Evolutionary conservation across 352 stramenopile genomes (phyloP).

Genomic region (Pythium catenulatum): DNA sequence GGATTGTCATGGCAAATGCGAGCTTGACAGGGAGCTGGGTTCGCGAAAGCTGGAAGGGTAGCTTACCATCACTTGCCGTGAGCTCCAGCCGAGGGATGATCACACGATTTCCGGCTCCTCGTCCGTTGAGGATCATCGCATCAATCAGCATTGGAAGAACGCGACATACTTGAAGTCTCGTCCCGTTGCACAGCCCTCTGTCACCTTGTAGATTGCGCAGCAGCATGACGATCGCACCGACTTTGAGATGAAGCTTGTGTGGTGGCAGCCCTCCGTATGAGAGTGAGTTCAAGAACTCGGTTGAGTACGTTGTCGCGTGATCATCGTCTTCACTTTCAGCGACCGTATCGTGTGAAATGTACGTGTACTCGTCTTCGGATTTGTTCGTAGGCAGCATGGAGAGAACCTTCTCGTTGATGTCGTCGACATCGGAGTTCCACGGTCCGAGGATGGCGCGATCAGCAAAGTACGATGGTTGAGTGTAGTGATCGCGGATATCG

Average conservation of each 20-base stretch:
- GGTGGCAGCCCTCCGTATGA: not conserved
- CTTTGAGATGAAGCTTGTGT: conserved; percentile 17
- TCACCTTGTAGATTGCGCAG: conserved; percentile 5
- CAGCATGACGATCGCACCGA: not conserved
- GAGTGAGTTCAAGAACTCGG: conserved; percentile 25
- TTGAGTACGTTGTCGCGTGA: not conserved
- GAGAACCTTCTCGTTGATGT: conserved; percentile 26
- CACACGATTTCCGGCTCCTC: not conserved
- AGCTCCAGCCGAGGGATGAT: conserved; percentile 3
- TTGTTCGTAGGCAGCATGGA: not conserved
- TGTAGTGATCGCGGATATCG: not conserved
- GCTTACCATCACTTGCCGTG: not conserved
- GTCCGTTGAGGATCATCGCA: not conserved
- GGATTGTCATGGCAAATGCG: conserved; percentile 13
- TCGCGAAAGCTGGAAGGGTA: not conserved
- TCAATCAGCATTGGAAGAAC: not conserved
- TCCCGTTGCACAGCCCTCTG: conserved; percentile 3
- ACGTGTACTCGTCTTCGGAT: not conserved
- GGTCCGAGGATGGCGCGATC: conserved; percentile 9
- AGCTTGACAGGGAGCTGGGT: not conserved
- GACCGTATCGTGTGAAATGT: not conserved
- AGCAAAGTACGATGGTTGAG: not conserved
- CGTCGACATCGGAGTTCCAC: conserved; percentile 23
- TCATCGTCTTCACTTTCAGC: not conserved
- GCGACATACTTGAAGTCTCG: conserved; percentile 4